Percentiles rank a stretch among this genome's conserved stretches.
These are phyloP conservation scores for Meyerozyma sp. DNA, from an alignment of 1,139 yeast genomes.

Conservation along the genomic window DNA sequence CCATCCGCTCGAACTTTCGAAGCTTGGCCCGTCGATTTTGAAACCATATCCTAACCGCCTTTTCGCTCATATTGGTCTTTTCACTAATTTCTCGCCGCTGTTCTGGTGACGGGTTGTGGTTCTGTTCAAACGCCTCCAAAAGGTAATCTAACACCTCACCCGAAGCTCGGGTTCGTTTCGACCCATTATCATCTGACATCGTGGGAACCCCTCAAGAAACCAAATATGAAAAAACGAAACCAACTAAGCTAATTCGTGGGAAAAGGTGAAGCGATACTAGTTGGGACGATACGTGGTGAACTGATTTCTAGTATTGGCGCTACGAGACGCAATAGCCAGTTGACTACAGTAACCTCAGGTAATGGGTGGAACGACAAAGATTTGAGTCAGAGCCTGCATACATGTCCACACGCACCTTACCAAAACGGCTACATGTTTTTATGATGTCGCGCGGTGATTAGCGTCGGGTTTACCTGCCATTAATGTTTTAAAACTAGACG, in stretches of 20 bases:
- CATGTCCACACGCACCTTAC: background rate
- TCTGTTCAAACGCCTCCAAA: conserved; percentile 62
- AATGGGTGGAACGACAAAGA: background rate
- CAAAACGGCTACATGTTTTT: no score
- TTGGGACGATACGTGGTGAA: background rate
- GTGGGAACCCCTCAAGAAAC: background rate
- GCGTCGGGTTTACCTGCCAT: no score
- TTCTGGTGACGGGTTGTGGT: conserved; percentile 67
- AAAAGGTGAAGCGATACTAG: no score
- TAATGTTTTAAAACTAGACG: no score
- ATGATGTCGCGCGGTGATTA: no score
- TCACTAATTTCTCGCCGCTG: conserved; percentile 68
- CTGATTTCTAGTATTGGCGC: background rate
- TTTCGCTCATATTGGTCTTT: conserved; percentile 80
- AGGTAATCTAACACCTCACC: conserved; percentile 75
- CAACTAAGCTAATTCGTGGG: no score
- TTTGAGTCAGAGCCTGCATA: background rate
- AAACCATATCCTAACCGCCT: conserved; percentile 93
- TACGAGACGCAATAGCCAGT: background rate
- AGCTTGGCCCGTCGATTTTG: conserved; percentile 86
- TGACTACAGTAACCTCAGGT: background rate
- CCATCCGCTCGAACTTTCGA: conserved; percentile 52
- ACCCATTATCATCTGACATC: conserved; percentile 21
- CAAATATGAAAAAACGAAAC: no score
- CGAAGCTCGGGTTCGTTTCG: conserved; percentile 59